Conservation (phyloP, 768 basidiomycete species). For the Cystoderma amianthinum region DNA sequence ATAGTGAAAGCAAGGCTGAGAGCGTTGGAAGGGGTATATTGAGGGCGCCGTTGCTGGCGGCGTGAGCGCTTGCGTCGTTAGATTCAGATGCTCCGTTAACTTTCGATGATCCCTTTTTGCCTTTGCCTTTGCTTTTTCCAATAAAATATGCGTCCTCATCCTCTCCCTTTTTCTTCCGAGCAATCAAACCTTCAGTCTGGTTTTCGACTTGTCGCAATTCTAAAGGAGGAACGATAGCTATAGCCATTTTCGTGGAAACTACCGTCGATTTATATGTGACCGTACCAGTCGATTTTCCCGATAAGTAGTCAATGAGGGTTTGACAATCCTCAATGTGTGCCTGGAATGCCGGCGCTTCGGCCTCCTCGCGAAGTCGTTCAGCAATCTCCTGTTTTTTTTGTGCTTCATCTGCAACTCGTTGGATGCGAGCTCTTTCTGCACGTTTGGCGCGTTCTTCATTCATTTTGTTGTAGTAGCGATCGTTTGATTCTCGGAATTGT, state of each 20-base stretch:
- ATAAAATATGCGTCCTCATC: constrained; percentile 80
- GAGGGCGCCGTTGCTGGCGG: constrained; percentile 27
- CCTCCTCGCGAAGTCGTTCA: constrained; percentile 83
- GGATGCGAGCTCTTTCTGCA: constrained; percentile 68
- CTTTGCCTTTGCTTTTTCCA: constrained; percentile 54
- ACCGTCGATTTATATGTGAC: constrained; percentile 30
- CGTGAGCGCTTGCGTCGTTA: constrained; percentile 14
- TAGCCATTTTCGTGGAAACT: constrained; percentile 29
- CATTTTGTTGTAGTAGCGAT: constrained; percentile 76
- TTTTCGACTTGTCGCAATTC: constrained; percentile 82
- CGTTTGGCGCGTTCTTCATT: constrained; percentile 85
- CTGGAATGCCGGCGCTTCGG: constrained; percentile 83
- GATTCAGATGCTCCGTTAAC: constrained; percentile 26
- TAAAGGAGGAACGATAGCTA: constrained; percentile 69
- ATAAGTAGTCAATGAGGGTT: constrained; percentile 82
- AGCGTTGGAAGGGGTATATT: constrained; percentile 84
- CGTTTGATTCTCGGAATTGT: constrained; percentile 75
- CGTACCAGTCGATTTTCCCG: constrained; percentile 50
- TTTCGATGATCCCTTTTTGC: constrained; percentile 49
- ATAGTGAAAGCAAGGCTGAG: constrained; percentile 77
- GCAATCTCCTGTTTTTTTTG: constrained; percentile 76
- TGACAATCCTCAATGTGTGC: constrained; percentile 95
- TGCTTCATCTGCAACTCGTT: constrained; percentile 71
- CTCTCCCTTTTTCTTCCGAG: constrained; percentile 89
- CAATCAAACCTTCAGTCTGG: constrained; percentile 59